Conservation (phyloP, 495 filamentous ascomycete species). For the Gamarada debralockiae region DNA sequence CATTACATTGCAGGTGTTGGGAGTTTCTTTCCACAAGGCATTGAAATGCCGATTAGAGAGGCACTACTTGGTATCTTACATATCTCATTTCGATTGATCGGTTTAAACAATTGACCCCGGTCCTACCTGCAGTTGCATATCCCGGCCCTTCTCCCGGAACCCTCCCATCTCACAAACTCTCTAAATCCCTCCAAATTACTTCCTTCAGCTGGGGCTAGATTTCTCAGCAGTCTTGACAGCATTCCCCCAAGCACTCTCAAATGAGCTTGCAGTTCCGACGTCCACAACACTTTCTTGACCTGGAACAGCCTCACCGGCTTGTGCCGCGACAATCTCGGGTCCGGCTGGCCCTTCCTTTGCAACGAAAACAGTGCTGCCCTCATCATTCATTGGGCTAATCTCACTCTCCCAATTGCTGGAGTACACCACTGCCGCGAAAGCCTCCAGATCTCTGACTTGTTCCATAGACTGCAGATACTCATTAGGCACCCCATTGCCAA, state of each 20-base stretch:
- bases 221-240: slow-evolving; percentile 34
- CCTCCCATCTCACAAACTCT: too few species aligned
- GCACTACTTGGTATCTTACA: slow-evolving; percentile 22
- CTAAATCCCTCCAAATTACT: neutral
- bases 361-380: slow-evolving; percentile 21
- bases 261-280: slow-evolving; percentile 42
- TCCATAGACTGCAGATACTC: slow-evolving; percentile 88
- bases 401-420: slow-evolving; percentile 83
- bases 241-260: slow-evolving; percentile 65
- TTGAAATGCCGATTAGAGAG: too few species aligned
- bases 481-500: slow-evolving; percentile 81
- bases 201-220: neutral
- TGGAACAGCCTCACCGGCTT: neutral
- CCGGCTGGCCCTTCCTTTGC: slow-evolving; percentile 25
- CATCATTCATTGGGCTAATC: slow-evolving; percentile 48
- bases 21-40: too few species aligned
- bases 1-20: slow-evolving; percentile 15
- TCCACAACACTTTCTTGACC: slow-evolving; percentile 40
- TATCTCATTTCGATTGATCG: slow-evolving; percentile 4
- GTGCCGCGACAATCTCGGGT: slow-evolving; percentile 5
- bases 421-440: slow-evolving; percentile 91
- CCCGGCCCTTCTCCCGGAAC: neutral
- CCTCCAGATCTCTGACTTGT: slow-evolving; percentile 78
- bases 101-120: neutral
- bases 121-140: neutral